Evolutionary conservation across 129 eudicot species (phyloP).

Genomic region (Calendula officinalis): DNA sequence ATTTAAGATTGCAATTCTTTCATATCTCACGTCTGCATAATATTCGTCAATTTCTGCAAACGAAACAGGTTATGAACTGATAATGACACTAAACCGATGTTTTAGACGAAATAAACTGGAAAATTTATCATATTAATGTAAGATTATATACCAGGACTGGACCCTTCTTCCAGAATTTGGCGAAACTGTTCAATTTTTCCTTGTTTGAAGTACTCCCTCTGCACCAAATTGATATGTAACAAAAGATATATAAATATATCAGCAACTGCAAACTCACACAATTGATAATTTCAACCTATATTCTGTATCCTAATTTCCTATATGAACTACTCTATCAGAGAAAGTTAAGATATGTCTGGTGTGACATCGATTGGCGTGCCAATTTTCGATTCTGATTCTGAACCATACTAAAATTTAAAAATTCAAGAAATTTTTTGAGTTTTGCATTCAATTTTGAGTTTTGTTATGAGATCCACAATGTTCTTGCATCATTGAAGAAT

Average conservation of each 20-base stretch:
- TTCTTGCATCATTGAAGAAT: slow-evolving; percentile 2
- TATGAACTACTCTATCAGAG: neutral
- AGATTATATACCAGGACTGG: slow-evolving; percentile 71
- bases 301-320: slow-evolving; percentile 8
- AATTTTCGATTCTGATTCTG: neutral
- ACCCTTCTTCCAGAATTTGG: slow-evolving; percentile 96
- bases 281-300: neutral
- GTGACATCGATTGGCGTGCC: neutral
- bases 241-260: neutral
- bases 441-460: neutral
- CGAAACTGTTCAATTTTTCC: slow-evolving; percentile 87
- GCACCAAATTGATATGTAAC: slow-evolving; percentile 22
- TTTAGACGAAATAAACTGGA: neutral
- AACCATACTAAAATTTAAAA: neutral
- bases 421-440: slow-evolving; percentile 2
- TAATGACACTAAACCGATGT: slow-evolving; percentile 7
- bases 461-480: neutral
- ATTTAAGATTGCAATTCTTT: slow-evolving; percentile 94
- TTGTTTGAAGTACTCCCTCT: slow-evolving; percentile 99
- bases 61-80: slow-evolving; percentile 9
- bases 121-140: neutral
- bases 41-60: slow-evolving; percentile 91
- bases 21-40: slow-evolving; percentile 91
- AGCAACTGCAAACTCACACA: slow-evolving; percentile 15
- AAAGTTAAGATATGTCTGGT: neutral